Conservation (phyloP, 2,329 filamentous ascomycete genomes). For the Trichoderma brevicompactum region DNA sequence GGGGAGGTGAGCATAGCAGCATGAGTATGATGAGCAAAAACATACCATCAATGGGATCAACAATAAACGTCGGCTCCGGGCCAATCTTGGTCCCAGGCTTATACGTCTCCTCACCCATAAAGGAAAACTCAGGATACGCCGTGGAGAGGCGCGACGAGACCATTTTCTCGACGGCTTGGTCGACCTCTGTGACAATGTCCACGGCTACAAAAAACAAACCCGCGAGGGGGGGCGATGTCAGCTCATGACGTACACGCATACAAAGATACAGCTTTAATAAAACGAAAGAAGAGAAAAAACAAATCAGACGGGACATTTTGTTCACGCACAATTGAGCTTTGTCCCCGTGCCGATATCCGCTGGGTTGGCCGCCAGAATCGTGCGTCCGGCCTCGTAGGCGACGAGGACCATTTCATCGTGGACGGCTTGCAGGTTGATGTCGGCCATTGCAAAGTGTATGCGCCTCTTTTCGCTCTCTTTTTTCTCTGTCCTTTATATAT, state of each 20-base stretch:
- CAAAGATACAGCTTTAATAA: background rate
- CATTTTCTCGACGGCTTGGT: constrained; percentile 67
- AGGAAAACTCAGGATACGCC: constrained; percentile 61
- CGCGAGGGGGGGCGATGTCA: constrained; percentile 1
- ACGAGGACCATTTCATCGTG: constrained; percentile 64
- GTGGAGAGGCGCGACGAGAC: constrained; percentile 57
- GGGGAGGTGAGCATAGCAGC: too few relatives aligned
- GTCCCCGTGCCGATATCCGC: constrained; percentile 60
- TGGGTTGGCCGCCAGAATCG: constrained; percentile 66
- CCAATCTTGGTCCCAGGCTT: constrained; percentile 67
- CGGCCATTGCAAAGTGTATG: constrained; percentile 49
- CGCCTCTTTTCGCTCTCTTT: background rate
- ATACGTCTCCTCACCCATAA: constrained; percentile 80
- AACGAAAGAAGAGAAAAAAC: background rate
- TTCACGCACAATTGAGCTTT: constrained; percentile 67
- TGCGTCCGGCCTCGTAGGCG: constrained; percentile 66
- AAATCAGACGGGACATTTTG: background rate
- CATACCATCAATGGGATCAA: constrained; percentile 77
- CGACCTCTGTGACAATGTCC: constrained; percentile 71
- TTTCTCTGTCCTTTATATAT: background rate
- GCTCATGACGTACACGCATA: background rate
- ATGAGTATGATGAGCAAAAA: background rate
- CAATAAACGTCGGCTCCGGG: constrained; percentile 73
- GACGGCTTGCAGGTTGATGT: constrained; percentile 63
- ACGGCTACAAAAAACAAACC: constrained; percentile 53